A percentile compares a stretch with the other conserved stretches of the same genome.
phyloP scores from a whole-genome alignment of 2,329 filamentous ascomycete species.

The Pseudopithomyces maydicus region DNA sequence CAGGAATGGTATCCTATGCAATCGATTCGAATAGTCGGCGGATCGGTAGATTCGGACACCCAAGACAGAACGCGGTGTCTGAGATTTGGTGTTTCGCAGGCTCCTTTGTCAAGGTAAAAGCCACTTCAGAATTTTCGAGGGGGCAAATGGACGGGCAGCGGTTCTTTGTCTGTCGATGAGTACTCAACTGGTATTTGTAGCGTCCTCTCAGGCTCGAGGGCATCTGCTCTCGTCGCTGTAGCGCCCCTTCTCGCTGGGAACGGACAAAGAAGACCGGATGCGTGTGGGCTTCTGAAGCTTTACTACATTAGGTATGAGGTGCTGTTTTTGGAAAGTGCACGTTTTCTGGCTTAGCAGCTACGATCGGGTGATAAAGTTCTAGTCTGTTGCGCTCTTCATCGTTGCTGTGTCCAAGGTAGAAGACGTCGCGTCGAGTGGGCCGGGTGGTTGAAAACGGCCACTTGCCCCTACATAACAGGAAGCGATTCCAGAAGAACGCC shows the following conservation, averaged over 20 bases:
- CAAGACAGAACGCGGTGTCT: slow-evolving; percentile 38
- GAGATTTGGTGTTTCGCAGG: slow-evolving; percentile 37
- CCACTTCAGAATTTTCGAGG: slow-evolving; percentile 31
- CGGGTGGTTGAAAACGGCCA: slow-evolving; percentile 38
- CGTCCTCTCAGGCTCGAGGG: slow-evolving; percentile 37
- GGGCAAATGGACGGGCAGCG: slow-evolving; percentile 39
- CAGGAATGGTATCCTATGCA: slow-evolving; percentile 29
- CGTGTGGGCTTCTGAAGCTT: slow-evolving; percentile 38
- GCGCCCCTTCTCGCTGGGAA: slow-evolving; percentile 41
- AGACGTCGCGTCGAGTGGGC: slow-evolving; percentile 25
- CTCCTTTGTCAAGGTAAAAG: slow-evolving; percentile 39
- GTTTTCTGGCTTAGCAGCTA: slow-evolving; percentile 23
- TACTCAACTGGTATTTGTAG: slow-evolving; percentile 46
- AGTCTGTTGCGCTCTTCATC: slow-evolving; percentile 26
- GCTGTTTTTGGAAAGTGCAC: slow-evolving; percentile 42
- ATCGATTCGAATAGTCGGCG: slow-evolving; percentile 30
- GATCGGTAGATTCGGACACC: slow-evolving; percentile 17
- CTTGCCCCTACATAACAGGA: slow-evolving; percentile 27
- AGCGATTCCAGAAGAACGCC: slow-evolving; percentile 29
- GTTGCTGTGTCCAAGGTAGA: slow-evolving; percentile 32
- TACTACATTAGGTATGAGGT: slow-evolving; percentile 35
- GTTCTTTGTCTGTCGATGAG: slow-evolving; percentile 45
- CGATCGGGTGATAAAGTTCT: slow-evolving; percentile 24
- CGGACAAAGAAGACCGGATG: slow-evolving; percentile 49
- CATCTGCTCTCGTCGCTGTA: slow-evolving; percentile 42